Conservation (phyloP, 257 asterid genomes). For the Lantana camara region DNA sequence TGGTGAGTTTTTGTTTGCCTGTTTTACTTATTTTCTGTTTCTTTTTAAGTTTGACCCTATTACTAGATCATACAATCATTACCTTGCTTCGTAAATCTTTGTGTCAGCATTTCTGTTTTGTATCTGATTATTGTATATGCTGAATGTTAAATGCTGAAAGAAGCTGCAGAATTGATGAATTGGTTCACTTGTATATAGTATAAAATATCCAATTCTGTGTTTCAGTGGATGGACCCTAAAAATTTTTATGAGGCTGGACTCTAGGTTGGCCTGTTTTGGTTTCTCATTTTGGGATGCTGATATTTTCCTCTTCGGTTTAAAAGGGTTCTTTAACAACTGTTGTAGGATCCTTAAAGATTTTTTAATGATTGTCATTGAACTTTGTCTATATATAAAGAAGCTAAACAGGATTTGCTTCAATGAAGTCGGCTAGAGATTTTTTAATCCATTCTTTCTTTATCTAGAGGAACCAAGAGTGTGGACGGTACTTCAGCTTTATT, state of each 20-base stretch:
- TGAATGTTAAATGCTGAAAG: neutral
- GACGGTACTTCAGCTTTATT: neutral
- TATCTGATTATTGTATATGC: neutral
- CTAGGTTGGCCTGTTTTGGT: conserved; percentile 3
- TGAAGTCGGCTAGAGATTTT: too few relatives aligned
- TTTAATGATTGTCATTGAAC: neutral
- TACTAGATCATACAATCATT: neutral
- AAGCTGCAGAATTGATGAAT: neutral
- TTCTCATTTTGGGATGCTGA: conserved; percentile 7
- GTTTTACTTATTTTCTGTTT: neutral
- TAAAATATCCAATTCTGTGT: too few relatives aligned
- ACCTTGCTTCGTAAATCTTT: neutral
- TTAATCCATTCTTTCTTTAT: neutral
- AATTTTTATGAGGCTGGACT: neutral
- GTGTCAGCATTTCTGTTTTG: neutral
- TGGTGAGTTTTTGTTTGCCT: conserved; percentile 45
- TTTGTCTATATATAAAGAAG: neutral
- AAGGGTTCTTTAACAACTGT: too few relatives aligned
- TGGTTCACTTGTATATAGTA: too few relatives aligned
- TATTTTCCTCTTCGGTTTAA: neutral
- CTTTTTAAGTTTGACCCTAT: neutral
- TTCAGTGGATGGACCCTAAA: neutral
- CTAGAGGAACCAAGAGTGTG: neutral
- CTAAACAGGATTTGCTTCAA: neutral
- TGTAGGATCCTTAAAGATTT: too few relatives aligned